Conservation (phyloP, 257 asterid genomes). For the Nemophila menziesii region DNA sequence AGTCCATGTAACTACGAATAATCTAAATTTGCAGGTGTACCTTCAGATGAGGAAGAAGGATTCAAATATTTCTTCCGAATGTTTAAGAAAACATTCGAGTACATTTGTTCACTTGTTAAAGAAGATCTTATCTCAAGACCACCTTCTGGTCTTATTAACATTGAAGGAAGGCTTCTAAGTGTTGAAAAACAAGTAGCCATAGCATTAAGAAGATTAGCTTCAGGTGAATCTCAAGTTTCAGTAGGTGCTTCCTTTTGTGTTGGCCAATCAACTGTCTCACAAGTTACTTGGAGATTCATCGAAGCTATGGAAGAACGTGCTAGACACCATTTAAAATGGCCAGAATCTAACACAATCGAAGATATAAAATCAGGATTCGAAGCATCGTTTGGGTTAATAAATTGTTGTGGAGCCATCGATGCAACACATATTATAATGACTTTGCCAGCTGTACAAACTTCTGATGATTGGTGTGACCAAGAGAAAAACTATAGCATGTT, state of each 20-base stretch:
- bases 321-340: slow-evolving; percentile 88
- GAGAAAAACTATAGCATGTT: slow-evolving; percentile 86
- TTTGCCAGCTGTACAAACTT: slow-evolving; percentile 85
- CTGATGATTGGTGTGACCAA: slow-evolving; percentile 94
- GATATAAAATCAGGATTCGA: slow-evolving; percentile 48
- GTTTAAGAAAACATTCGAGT: slow-evolving; percentile 70
- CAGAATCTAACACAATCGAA: slow-evolving; percentile 36
- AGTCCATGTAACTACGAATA: neutral
- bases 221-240: slow-evolving; percentile 95
- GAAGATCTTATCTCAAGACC: slow-evolving; percentile 95
- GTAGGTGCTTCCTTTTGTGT: slow-evolving; percentile 96
- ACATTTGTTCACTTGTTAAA: slow-evolving; percentile 78
- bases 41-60: slow-evolving; percentile 60
- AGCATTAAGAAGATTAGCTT: slow-evolving; percentile 79
- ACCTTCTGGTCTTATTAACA: slow-evolving; percentile 95
- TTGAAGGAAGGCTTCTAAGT: slow-evolving; percentile 91
- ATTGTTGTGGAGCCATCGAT: slow-evolving; percentile 93
- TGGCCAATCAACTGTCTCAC: slow-evolving; percentile 96
- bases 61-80: slow-evolving; percentile 78
- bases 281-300: slow-evolving; percentile 91
- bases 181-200: slow-evolving; percentile 98
- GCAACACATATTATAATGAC: slow-evolving; percentile 86
- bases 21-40: slow-evolving; percentile 28
- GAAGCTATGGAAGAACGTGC: slow-evolving; percentile 95
- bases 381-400: slow-evolving; percentile 51